A percentile compares a stretch with the other conserved stretches of the same genome.
Evolutionary conservation across 2,329 filamentous ascomycete species (phyloP).

Genomic region (Pyrenophora teres): DNA sequence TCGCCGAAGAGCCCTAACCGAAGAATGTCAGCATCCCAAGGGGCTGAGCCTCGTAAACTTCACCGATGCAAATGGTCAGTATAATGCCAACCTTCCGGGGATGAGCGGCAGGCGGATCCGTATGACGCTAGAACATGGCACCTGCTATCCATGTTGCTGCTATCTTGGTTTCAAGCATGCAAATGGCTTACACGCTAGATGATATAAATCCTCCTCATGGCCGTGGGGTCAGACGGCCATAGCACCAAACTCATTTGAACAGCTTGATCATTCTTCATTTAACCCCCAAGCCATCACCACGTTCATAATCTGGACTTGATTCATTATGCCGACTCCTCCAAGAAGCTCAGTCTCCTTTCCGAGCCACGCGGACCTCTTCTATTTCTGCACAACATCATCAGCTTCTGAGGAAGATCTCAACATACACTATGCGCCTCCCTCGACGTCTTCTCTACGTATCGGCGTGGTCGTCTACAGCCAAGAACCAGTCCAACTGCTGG

Average conservation of each 20-base stretch:
- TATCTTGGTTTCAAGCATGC: constrained; percentile 15
- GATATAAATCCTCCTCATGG: constrained; percentile 36
- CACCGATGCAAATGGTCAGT: constrained; percentile 27
- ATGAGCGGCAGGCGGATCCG: constrained; percentile 29
- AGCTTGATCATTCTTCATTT: neutral
- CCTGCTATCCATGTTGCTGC: constrained; percentile 12
- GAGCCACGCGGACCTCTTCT: constrained; percentile 44
- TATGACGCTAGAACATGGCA: constrained; percentile 31
- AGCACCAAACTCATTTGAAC: constrained; percentile 1
- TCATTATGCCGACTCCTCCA: constrained; percentile 41
- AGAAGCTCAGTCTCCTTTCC: constrained; percentile 42
- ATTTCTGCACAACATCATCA: constrained; percentile 44
- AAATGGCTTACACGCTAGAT: constrained; percentile 8
- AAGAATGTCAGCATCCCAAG: constrained; percentile 21
- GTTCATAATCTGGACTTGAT: neutral
- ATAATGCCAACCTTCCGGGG: constrained; percentile 25
- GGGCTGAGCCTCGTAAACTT: constrained; percentile 25
- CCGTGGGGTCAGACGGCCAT: constrained; percentile 15
- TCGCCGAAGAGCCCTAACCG: constrained; percentile 21
- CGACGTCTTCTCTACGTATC: constrained; percentile 41
- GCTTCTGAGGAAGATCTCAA: constrained; percentile 42
- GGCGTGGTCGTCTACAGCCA: constrained; percentile 39
- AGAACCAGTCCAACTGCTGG: constrained; percentile 39
- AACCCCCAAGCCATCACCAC: neutral
- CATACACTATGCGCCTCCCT: constrained; percentile 40